Evolutionary conservation across 331 rosid genomes (phyloP).

Genomic region (Quercus phellos): DNA sequence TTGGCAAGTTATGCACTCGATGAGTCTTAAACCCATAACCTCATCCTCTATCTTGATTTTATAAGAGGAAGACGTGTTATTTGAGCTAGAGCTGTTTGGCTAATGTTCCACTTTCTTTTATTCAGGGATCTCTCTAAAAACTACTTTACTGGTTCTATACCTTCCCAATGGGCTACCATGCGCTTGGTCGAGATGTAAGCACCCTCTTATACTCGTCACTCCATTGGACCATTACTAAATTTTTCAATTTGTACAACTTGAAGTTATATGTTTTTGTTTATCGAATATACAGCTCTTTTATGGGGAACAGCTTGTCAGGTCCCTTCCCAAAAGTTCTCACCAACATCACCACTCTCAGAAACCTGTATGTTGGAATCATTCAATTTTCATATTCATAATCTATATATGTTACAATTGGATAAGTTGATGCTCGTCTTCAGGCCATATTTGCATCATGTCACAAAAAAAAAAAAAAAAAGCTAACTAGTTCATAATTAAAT

Average conservation of each 20-base stretch:
- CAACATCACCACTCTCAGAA: conserved; percentile 69
- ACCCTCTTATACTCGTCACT: conserved; percentile 15
- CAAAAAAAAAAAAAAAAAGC: neutral
- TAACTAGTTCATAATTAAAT: neutral
- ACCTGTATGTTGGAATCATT: conserved; percentile 52
- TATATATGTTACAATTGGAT: neutral
- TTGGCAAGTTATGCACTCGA: too few species aligned
- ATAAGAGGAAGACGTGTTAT: too few species aligned
- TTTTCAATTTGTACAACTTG: conserved; percentile 8
- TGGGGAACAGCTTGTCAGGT: conserved; percentile 91
- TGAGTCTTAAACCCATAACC: too few species aligned
- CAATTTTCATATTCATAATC: conserved; percentile 11
- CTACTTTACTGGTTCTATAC: conserved; percentile 58
- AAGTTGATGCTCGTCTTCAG: neutral
- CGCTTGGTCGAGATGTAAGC: conserved; percentile 62
- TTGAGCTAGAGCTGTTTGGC: neutral
- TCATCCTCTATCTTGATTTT: too few species aligned
- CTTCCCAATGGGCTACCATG: conserved; percentile 70
- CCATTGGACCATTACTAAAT: conserved; percentile 4
- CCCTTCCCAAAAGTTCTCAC: conserved; percentile 84
- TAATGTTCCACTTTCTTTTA: conserved; percentile 17
- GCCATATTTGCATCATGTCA: too few species aligned
- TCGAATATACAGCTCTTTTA: conserved; percentile 57
- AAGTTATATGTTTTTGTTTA: conserved; percentile 15
- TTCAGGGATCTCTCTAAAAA: conserved; percentile 81